These are phyloP conservation scores for Dysphania ambrosioides DNA, from an alignment of 148 eudicot genomes.

Conservation along the genomic window DNA sequence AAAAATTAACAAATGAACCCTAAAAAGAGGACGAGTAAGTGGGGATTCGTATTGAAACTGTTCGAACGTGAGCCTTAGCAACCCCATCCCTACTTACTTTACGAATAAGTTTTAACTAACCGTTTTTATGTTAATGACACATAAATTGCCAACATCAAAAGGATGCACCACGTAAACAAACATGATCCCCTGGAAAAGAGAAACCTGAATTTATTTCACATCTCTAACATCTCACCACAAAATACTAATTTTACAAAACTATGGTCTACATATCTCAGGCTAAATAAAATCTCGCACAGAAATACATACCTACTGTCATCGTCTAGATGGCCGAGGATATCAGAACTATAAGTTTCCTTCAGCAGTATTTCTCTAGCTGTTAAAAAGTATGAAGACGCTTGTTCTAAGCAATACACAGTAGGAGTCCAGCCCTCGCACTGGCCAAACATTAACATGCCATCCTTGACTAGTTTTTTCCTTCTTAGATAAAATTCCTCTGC, in stretches of 20 bases:
- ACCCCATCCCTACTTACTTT: no score
- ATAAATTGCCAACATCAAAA: constrained; percentile 11
- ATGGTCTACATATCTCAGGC: no score
- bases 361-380: not conserved
- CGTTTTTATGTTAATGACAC: not conserved
- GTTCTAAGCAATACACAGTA: not conserved
- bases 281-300: no score
- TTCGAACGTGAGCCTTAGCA: no score
- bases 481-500: not conserved
- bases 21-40: no score
- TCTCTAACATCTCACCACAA: not conserved
- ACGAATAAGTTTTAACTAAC: not conserved
- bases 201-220: no score
- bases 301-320: not conserved
- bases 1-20: no score
- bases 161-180: constrained; percentile 17
- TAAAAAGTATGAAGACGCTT: not conserved
- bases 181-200: constrained; percentile 15
- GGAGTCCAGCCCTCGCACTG: no score
- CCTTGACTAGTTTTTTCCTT: not conserved
- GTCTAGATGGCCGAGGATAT: not conserved
- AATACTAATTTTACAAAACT: no score
- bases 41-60: no score
- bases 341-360: not conserved
- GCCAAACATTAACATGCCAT: not conserved